These are phyloP conservation scores for Neolecta irregularis DNA, from an alignment of 1,139 yeast species.

Conservation along the genomic window DNA sequence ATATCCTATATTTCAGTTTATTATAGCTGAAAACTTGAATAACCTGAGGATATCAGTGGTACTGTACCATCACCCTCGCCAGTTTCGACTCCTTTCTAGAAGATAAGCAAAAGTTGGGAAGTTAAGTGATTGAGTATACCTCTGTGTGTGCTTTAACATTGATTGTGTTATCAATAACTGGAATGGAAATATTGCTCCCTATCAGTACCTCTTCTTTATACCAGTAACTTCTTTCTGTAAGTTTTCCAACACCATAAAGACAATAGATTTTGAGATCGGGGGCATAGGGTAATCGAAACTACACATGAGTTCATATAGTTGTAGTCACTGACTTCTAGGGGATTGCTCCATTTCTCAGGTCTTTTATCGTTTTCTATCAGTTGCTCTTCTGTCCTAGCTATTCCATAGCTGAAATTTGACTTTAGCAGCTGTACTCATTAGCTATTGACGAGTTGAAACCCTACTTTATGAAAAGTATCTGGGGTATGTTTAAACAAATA, in stretches of 20 bases:
- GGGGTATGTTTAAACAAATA: constrained; percentile 52
- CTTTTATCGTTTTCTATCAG: constrained; percentile 46
- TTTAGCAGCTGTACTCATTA: constrained; percentile 8
- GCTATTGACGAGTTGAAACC: background rate
- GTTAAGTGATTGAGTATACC: background rate
- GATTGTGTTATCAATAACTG: constrained; percentile 3
- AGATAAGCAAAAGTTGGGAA: too few relatives aligned
- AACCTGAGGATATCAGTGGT: constrained; percentile 61
- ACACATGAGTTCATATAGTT: background rate
- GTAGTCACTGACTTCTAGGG: constrained; percentile 54
- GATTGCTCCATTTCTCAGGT: constrained; percentile 79
- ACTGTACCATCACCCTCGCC: constrained; percentile 97
- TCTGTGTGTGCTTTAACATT: constrained; percentile 2
- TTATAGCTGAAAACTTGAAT: constrained; percentile 25
- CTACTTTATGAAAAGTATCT: constrained; percentile 40
- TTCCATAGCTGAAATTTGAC: constrained; percentile 59
- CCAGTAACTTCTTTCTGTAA: constrained; percentile 83
- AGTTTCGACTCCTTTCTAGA: constrained; percentile 39
- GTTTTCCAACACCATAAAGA: constrained; percentile 89
- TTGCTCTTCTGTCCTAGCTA: constrained; percentile 46
- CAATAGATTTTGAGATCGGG: constrained; percentile 83
- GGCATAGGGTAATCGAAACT: constrained; percentile 45
- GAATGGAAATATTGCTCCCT: constrained; percentile 15
- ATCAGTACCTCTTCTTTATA: constrained; percentile 47
- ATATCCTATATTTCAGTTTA: constrained; percentile 5